phyloP scores from a whole-genome alignment of 2,329 filamentous ascomycete species.

The Nakataea oryzae region DNA sequence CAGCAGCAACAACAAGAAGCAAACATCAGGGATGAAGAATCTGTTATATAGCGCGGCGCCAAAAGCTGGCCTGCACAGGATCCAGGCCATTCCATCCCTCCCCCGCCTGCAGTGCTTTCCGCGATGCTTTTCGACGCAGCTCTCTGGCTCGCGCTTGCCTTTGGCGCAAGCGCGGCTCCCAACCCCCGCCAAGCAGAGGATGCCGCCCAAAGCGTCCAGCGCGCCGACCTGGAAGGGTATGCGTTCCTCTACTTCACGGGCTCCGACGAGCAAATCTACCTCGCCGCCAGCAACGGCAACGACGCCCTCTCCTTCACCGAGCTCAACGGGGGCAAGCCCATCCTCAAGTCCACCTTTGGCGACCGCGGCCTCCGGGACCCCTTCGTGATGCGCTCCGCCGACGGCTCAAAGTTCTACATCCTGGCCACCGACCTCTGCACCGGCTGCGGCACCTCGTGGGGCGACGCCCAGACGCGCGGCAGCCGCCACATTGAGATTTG shows the following conservation, averaged over 20 bases:
- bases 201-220: not conserved
- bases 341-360: constrained; percentile 24
- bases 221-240: constrained; percentile 28
- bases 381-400: constrained; percentile 26
- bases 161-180: not conserved
- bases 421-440: constrained; percentile 30
- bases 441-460: constrained; percentile 13
- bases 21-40: not conserved
- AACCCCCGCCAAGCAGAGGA: not conserved
- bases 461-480: constrained; percentile 11
- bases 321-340: constrained; percentile 24
- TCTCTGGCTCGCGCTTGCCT: not conserved
- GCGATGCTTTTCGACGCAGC: not conserved
- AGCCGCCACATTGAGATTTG: constrained; percentile 23
- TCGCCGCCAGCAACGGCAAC: constrained; percentile 28
- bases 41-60: too few species aligned
- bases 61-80: too few species aligned
- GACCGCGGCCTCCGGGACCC: constrained; percentile 28
- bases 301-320: constrained; percentile 28
- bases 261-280: constrained; percentile 23
- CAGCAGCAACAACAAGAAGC: not conserved
- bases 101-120: not conserved
- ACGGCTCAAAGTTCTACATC: constrained; percentile 26
- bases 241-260: constrained; percentile 41
- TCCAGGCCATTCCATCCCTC: not conserved